Percentiles rank a stretch among this genome's conserved stretches.
Evolutionary conservation across 2,329 filamentous ascomycete species (phyloP).

Genomic region (Colletotrichum lentis): DNA sequence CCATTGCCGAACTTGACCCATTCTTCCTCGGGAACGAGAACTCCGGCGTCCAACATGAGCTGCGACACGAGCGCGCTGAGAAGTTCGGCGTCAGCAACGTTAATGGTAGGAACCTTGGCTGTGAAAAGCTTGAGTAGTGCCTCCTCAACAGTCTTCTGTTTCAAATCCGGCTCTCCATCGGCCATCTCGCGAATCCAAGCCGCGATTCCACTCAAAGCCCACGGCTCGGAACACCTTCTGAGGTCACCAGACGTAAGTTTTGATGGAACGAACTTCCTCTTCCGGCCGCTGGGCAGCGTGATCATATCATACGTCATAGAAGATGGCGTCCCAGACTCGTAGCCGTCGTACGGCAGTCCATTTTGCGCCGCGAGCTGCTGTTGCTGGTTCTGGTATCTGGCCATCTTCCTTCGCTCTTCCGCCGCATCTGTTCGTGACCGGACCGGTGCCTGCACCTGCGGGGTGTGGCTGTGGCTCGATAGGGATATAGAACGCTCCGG

Average conservation of each 20-base stretch:
- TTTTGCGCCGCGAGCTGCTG: slow-evolving; percentile 60
- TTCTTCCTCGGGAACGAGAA: slow-evolving; percentile 88
- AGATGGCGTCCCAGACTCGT: slow-evolving; percentile 63
- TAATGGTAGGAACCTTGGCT: slow-evolving; percentile 96
- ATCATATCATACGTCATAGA: slow-evolving; percentile 81
- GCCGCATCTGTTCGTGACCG: slow-evolving; percentile 95
- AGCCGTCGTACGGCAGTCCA: slow-evolving; percentile 62
- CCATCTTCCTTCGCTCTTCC: slow-evolving; percentile 67
- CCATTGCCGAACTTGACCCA: slow-evolving; percentile 93
- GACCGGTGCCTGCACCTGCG: slow-evolving; percentile 80
- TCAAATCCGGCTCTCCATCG: slow-evolving; percentile 89
- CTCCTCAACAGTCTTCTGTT: slow-evolving; percentile 83
- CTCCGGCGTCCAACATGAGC: slow-evolving; percentile 80
- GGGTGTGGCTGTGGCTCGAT: slow-evolving; percentile 81
- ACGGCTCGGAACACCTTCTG: slow-evolving; percentile 85
- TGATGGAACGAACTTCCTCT: slow-evolving; percentile 83
- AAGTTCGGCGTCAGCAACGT: slow-evolving; percentile 93
- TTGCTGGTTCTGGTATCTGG: slow-evolving; percentile 64
- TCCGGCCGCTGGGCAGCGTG: slow-evolving; percentile 78
- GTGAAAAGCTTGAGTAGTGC: slow-evolving; percentile 90
- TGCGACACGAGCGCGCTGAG: slow-evolving; percentile 80
- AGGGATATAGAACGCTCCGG: slow-evolving; percentile 82
- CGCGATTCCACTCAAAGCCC: slow-evolving; percentile 89
- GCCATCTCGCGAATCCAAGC: slow-evolving; percentile 88
- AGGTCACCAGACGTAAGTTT: slow-evolving; percentile 85